Evolutionary conservation across 495 filamentous ascomycete species (phyloP).

Genomic region (Hypoxylon intermedium): DNA sequence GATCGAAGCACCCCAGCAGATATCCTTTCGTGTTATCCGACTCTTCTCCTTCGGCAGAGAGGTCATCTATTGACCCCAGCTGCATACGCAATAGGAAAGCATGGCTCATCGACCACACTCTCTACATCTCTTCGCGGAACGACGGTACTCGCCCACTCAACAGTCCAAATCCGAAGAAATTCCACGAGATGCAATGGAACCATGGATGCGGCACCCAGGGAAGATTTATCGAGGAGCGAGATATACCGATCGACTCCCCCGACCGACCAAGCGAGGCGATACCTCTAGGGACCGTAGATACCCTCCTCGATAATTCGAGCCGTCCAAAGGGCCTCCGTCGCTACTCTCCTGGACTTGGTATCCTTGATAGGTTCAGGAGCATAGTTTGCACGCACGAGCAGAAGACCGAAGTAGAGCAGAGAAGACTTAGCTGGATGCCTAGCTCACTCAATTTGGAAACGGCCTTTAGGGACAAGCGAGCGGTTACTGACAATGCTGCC

Average conservation of each 20-base stretch:
- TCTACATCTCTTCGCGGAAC: conserved; percentile 39
- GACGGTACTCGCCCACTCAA: conserved; percentile 41
- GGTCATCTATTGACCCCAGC: conserved; percentile 31
- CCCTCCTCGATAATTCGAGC: conserved; percentile 10
- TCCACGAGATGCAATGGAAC: conserved; percentile 45
- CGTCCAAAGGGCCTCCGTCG: conserved; percentile 26
- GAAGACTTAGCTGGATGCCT: conserved; percentile 36
- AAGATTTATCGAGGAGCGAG: conserved; percentile 37
- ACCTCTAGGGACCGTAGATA: conserved; percentile 26
- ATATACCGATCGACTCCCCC: conserved; percentile 27
- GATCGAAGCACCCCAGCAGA: conserved; percentile 32
- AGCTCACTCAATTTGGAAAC: conserved; percentile 29
- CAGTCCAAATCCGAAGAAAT: conserved; percentile 40
- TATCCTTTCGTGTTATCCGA: conserved; percentile 45
- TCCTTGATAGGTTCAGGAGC: conserved; percentile 25
- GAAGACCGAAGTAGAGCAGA: conserved; percentile 21
- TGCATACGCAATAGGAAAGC: conserved; percentile 42
- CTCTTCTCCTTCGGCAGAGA: conserved; percentile 25
- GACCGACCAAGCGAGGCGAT: conserved; percentile 26
- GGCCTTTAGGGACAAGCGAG: conserved; percentile 19
- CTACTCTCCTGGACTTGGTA: conserved; percentile 19
- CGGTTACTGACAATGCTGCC: conserved; percentile 2
- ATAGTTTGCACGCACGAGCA: conserved; percentile 18
- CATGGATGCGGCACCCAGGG: conserved; percentile 29
- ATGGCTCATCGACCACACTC: conserved; percentile 45